Evolutionary conservation across 1,139 yeast species (phyloP), one percentile per base, ranked within the genome.

Genomic region (Diutina neorugosa): DNA sequence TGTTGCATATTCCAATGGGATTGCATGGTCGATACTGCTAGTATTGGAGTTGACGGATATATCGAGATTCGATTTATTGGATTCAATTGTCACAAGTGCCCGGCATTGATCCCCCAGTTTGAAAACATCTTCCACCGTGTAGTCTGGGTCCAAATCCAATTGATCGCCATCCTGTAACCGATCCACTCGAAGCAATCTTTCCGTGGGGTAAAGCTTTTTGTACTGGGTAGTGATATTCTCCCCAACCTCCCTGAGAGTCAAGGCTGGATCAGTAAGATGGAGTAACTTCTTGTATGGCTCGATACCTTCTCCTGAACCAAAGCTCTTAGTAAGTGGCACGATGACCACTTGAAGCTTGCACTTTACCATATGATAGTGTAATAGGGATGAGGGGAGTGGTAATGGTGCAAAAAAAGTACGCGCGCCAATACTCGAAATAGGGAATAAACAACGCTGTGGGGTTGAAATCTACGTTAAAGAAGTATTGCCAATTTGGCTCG

Each of bases 81-180:
- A 19, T n/a, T 43, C 46, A 23, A 46, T 12, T 7, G 40, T 27
- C 3, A 46, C 50, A 46, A 46, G 16, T 12, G 50, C 50, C 3
- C 50, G 48, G 14, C 48, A 44, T n/a, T 19, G 37, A 31, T 31
- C 37, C 7, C 51, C 43, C 43, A 18, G 25, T 4, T 37, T 20
- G 16, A 34, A 48, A n/a, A 48, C 43, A n/a, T 48, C 51, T 5
- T 37, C 43, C 16, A 48, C 51, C 4, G 21, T 19, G n/a, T 34
- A 48, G 16, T 48, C 51, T 3, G 51, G 51, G 19, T 48, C 51
- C 43, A 48, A 48, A 16, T 48, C 51, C 19, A 20, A 12, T 4
- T 19, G 25, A 21, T 48, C 51, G 6, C 21, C 20, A 20, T 48
- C 51, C 19, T 48, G 51, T 14, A 48, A 48, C 9, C 20, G 18